Evolutionary conservation across 192 early-diverging fungal species (phyloP).

Genomic region (Dissophora ornata): DNA sequence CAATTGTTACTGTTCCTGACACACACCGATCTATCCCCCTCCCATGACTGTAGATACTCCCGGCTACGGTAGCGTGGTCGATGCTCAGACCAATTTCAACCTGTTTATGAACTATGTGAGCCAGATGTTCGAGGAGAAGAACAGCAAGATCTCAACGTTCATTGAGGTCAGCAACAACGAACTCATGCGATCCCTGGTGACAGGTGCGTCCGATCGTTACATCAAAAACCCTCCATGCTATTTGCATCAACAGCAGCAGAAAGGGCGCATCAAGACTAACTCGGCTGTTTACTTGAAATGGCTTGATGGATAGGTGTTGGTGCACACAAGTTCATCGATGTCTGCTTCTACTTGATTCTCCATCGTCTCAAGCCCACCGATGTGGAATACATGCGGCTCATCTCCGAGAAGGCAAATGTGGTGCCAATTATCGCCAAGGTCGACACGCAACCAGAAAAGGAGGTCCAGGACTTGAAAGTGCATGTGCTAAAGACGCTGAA

Average conservation of each 20-base stretch:
- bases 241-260: too few species aligned
- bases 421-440: constrained; percentile 75
- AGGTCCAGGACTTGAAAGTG: constrained; percentile 66
- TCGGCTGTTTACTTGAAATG: not conserved
- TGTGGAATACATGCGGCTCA: constrained; percentile 72
- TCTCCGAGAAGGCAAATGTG: constrained; percentile 67
- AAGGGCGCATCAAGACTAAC: too few species aligned
- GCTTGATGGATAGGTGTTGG: constrained; percentile 40
- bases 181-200: constrained; percentile 49
- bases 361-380: constrained; percentile 78
- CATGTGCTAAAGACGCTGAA: constrained; percentile 62
- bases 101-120: constrained; percentile 43
- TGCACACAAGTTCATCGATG: constrained; percentile 57
- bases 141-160: constrained; percentile 46
- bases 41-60: constrained; percentile 51
- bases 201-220: constrained; percentile 34
- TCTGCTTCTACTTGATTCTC: constrained; percentile 62
- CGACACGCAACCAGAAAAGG: constrained; percentile 62
- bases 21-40: too few species aligned
- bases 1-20: too few species aligned
- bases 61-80: constrained; percentile 49
- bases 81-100: constrained; percentile 49
- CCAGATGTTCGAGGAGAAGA: constrained; percentile 51
- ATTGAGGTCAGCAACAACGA: constrained; percentile 52
- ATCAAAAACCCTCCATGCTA: too few species aligned